phyloP scores from a whole-genome alignment of 2,329 filamentous ascomycete species.

The Fusarium redolens region DNA sequence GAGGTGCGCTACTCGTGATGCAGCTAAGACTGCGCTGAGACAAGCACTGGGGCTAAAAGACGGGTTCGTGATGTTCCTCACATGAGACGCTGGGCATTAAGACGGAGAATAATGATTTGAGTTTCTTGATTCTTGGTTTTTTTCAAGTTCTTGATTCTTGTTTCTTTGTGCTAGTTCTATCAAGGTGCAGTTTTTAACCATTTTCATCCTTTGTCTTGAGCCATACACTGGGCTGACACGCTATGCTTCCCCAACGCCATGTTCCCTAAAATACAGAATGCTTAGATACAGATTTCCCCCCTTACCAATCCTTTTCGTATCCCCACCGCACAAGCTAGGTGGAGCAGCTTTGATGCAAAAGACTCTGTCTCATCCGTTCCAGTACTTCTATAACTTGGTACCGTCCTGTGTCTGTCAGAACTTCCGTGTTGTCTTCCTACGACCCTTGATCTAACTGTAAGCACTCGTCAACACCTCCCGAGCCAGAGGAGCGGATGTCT shows the following conservation, averaged over 20 bases:
- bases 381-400: constrained; percentile 8
- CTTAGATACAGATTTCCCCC: not conserved
- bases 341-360: not conserved
- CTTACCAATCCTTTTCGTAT: not conserved
- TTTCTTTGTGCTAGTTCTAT: not conserved
- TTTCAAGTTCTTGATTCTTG: not conserved
- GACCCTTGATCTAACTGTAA: constrained; percentile 40
- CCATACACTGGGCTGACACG: constrained; percentile 19
- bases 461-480: constrained; percentile 36
- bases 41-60: constrained; percentile 13
- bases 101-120: not conserved
- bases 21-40: constrained; percentile 32
- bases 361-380: not conserved
- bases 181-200: not conserved
- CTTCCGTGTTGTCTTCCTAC: constrained; percentile 35
- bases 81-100: constrained; percentile 34
- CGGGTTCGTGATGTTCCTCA: constrained; percentile 37
- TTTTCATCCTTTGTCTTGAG: constrained; percentile 8
- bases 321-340: not conserved
- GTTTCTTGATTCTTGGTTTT: not conserved
- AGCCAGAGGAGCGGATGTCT: constrained; percentile 34
- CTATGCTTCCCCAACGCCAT: constrained; percentile 21
- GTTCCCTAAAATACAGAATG: constrained; percentile 25
- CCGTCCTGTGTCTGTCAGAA: constrained; percentile 29
- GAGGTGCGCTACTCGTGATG: constrained; percentile 31